Evolutionary conservation across 345 rosid species (phyloP).

Genomic region (Heritiera fomes): DNA sequence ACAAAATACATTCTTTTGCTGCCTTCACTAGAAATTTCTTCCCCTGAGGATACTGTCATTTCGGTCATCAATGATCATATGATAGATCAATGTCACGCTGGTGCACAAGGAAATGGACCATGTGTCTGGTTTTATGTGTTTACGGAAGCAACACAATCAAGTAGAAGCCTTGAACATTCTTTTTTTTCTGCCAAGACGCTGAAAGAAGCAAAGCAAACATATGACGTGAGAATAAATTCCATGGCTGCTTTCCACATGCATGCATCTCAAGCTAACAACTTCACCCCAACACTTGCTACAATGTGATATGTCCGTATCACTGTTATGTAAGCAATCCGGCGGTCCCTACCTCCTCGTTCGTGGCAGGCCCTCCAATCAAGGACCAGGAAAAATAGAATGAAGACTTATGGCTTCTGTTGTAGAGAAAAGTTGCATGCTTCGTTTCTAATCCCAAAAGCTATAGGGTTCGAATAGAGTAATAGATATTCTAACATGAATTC

Average conservation of each 20-base stretch:
- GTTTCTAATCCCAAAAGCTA: background rate
- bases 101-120: background rate
- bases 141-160: background rate
- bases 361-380: background rate
- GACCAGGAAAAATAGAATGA: background rate
- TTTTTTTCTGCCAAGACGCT: background rate
- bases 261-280: conserved; percentile 10
- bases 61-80: background rate
- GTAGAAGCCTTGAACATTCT: background rate
- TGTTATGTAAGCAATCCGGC: background rate
- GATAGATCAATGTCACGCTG: background rate
- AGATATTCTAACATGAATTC: background rate
- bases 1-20: conserved; percentile 2
- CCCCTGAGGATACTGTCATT: conserved; percentile 12
- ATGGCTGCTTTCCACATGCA: conserved; percentile 11
- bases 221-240: background rate
- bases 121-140: background rate
- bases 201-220: conserved; percentile 15
- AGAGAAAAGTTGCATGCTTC: background rate
- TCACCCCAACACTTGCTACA: conserved; percentile 8
- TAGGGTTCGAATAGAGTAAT: background rate
- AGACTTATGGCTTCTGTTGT: background rate
- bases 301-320: background rate
- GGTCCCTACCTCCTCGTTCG: background rate
- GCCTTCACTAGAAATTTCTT: background rate